Evolutionary conservation across 352 stramenopile species (phyloP).

Genomic region (Paralagenidium karlingii): DNA sequence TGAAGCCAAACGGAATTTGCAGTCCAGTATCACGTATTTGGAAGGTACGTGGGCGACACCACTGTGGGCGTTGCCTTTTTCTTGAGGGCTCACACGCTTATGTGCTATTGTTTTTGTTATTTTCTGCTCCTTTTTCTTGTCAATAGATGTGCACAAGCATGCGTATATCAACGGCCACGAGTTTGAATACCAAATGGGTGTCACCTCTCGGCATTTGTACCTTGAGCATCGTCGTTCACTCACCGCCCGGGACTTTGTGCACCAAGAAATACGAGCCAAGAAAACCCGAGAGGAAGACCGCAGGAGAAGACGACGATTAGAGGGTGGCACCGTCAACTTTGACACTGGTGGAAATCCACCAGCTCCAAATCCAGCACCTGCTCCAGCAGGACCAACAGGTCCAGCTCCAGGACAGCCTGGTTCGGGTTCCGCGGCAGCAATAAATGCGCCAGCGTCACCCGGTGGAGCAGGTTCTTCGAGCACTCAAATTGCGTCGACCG

Average conservation of each 20-base stretch:
- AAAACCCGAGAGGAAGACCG: conserved; percentile 12
- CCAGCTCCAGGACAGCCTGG: too few species aligned
- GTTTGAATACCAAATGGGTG: conserved; percentile 52
- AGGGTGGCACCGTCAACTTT: conserved; percentile 7
- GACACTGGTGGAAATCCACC: too few species aligned
- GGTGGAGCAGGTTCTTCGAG: background rate
- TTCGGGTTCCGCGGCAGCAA: too few species aligned
- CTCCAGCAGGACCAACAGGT: background rate
- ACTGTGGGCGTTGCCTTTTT: too few species aligned
- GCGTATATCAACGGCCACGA: conserved; percentile 17
- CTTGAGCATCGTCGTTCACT: conserved; percentile 23
- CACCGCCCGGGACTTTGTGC: conserved; percentile 33
- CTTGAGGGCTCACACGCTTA: too few species aligned
- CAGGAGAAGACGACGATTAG: conserved; percentile 2
- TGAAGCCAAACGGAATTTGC: too few species aligned
- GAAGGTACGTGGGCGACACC: too few species aligned
- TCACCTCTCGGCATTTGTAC: conserved; percentile 54
- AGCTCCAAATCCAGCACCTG: background rate
- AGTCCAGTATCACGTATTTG: too few species aligned
- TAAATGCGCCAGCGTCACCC: too few species aligned
- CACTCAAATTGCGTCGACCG: background rate
- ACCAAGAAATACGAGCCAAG: conserved; percentile 33
- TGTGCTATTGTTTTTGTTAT: too few species aligned
- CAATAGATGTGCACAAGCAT: too few species aligned
- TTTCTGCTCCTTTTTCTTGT: too few species aligned